These are phyloP conservation scores for Chlamydomonas sphaeroides DNA, from an alignment of 139 green algal genomes.

Conservation along the genomic window DNA sequence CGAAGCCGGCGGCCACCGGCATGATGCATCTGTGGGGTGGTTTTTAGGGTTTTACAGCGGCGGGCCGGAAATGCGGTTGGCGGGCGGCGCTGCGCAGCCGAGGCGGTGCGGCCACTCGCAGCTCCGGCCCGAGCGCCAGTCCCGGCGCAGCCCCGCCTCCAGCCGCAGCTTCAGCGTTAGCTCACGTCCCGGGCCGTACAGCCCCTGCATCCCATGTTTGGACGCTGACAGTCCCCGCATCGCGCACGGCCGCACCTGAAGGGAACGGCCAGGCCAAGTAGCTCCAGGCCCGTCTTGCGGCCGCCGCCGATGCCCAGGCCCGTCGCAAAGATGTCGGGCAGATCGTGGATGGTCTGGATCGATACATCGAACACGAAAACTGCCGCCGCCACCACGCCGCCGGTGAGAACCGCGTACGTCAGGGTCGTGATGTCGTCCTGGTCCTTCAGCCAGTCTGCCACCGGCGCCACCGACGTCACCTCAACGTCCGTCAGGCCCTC, in stretches of 20 bases:
- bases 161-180: too few relatives aligned
- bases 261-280: constrained; percentile 52
- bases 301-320: constrained; percentile 66
- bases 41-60: too few relatives aligned
- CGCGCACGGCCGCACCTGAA: constrained; percentile 57
- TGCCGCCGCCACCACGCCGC: constrained; percentile 58
- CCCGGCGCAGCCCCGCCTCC: too few relatives aligned
- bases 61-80: too few relatives aligned
- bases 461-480: constrained; percentile 18
- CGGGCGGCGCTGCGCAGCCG: not conserved
- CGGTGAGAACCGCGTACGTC: constrained; percentile 52
- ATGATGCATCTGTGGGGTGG: constrained; percentile 42
- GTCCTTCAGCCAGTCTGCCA: constrained; percentile 46
- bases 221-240: too few relatives aligned
- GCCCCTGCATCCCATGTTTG: too few relatives aligned
- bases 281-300: constrained; percentile 55
- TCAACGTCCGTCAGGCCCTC: constrained; percentile 55
- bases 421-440: constrained; percentile 54
- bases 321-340: constrained; percentile 62
- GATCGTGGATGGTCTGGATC: constrained; percentile 73
- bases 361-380: constrained; percentile 70
- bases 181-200: too few relatives aligned
- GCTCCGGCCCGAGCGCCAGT: too few relatives aligned
- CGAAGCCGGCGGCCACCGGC: constrained; percentile 50
- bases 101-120: too few relatives aligned